These are phyloP conservation scores for Saprolegnia diclina DNA, from an alignment of 352 stramenopile species.

Conservation along the genomic window DNA sequence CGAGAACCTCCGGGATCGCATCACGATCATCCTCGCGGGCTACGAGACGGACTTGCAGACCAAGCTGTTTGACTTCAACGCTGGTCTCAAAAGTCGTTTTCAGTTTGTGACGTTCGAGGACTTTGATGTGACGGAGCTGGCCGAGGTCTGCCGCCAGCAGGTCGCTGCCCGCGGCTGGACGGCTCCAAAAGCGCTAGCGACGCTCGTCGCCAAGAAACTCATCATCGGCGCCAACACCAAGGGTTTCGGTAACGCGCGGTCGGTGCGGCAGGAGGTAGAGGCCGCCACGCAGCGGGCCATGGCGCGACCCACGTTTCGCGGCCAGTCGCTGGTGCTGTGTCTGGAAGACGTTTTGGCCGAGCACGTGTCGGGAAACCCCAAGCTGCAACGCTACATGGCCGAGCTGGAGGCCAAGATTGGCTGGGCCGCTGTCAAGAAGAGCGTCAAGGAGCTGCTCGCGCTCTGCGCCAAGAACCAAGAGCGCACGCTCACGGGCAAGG, in stretches of 20 bases:
- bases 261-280: conserved; percentile 72
- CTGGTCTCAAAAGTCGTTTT: conserved; percentile 84
- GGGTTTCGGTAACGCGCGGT: conserved; percentile 84
- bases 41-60: conserved; percentile 92
- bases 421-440: conserved; percentile 72
- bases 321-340: conserved; percentile 15
- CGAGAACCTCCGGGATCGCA: conserved; percentile 75
- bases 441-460: conserved; percentile 60
- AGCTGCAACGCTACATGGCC: conserved; percentile 43
- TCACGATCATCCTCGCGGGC: conserved; percentile 89
- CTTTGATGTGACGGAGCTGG: conserved; percentile 84
- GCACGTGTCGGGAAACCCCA: conserved; percentile 65
- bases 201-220: conserved; percentile 57
- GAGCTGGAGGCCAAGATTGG: conserved; percentile 75
- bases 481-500: conserved; percentile 59
- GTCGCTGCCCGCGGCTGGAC: conserved; percentile 45
- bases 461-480: conserved; percentile 82
- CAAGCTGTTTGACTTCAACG: conserved; percentile 89
- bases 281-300: conserved; percentile 53
- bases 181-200: conserved; percentile 40
- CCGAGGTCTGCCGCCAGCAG: conserved; percentile 59
- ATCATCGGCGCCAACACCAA: conserved; percentile 55
- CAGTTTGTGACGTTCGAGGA: conserved; percentile 84
- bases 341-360: conserved; percentile 75
- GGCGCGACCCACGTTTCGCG: conserved; percentile 59